These are phyloP conservation scores for Alloteropsis semialata DNA, from an alignment of 176 grass and related monocot species.

Conservation along the genomic window DNA sequence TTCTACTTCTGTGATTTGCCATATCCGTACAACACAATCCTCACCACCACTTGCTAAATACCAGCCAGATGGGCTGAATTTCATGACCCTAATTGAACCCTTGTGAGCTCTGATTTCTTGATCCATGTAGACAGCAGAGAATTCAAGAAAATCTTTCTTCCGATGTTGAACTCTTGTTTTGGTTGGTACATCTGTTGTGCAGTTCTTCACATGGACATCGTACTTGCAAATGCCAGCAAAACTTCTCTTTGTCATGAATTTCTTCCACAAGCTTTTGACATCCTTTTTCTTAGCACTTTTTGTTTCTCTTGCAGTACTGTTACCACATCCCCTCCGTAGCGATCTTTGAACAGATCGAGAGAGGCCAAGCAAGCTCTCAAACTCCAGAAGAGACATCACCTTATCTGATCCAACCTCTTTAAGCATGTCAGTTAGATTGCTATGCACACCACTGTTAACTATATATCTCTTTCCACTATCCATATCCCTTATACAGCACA, in stretches of 20 bases:
- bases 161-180: constrained; percentile 57
- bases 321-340: constrained; percentile 25
- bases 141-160: constrained; percentile 66
- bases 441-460: constrained; percentile 27
- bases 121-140: constrained; percentile 69
- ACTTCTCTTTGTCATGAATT: constrained; percentile 44
- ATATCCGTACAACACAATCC: constrained; percentile 68
- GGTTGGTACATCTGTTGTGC: constrained; percentile 24
- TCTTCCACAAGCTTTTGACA: constrained; percentile 59
- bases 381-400: constrained; percentile 56
- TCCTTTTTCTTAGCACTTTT: constrained; percentile 34
- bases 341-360: constrained; percentile 45
- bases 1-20: constrained; percentile 80
- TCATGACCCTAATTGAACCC: constrained; percentile 74
- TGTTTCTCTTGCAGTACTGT: not conserved
- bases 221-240: constrained; percentile 38
- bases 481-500: constrained; percentile 50
- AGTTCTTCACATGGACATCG: constrained; percentile 48
- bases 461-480: constrained; percentile 43
- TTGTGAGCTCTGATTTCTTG: constrained; percentile 94
- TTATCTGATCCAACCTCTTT: constrained; percentile 66
- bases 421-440: constrained; percentile 37
- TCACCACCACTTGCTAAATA: constrained; percentile 90
- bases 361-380: constrained; percentile 55
- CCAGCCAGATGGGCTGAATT: constrained; percentile 80